Base-by-base conservation (phyloP, 371 early-diverging fungal genomes). In the Mortierella sp. region DNA sequence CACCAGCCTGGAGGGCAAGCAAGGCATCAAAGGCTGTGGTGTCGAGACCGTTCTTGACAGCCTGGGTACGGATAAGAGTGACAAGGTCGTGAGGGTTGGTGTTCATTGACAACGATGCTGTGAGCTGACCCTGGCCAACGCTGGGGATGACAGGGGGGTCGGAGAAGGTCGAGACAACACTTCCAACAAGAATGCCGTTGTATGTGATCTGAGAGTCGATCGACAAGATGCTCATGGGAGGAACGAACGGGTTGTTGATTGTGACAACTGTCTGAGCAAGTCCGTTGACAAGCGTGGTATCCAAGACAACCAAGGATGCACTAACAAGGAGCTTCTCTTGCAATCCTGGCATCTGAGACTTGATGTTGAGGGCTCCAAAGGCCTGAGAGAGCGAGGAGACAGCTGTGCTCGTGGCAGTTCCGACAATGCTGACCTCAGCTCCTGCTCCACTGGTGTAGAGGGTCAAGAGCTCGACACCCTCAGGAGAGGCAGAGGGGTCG, bases 161-260 rank as follows among this genome's bases (percentile, higher is more conserved):
- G 12, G 61, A 9, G 55, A 71, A 76, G 21, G 71, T 76, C 26
- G 85, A 81, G 50, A 82, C 64, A 43, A 88, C 87, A 60, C 83
- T 83, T 30, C 88, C 88, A 11, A 88, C 79, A 19, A 85, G 70
- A 69, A 84, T 77, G 11, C 84, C 87, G 21, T 74, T 64, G 66
- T 82, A 85, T 15, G 85, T 85, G 30, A 83, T 85, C 28, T 73
- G 63, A 29, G 86, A 75, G 29, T 76, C 66, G 47, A 88, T 84
- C 26, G 81, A 82, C 37, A 85, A 65, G 50, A 88, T 87, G 23
- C 66, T 66, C 61, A 88, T 75, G 26, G 82, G 70, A 65, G 86
- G 84, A 16, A 81, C 81, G 76, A 88, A 88, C 18, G 88, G 88
- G 58, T 88, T 86, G 64, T 84, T 83, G 58, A 86, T 80, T 0